These are phyloP conservation scores for Penicillium riverlandense DNA, from an alignment of 495 filamentous ascomycete genomes.

Conservation along the genomic window DNA sequence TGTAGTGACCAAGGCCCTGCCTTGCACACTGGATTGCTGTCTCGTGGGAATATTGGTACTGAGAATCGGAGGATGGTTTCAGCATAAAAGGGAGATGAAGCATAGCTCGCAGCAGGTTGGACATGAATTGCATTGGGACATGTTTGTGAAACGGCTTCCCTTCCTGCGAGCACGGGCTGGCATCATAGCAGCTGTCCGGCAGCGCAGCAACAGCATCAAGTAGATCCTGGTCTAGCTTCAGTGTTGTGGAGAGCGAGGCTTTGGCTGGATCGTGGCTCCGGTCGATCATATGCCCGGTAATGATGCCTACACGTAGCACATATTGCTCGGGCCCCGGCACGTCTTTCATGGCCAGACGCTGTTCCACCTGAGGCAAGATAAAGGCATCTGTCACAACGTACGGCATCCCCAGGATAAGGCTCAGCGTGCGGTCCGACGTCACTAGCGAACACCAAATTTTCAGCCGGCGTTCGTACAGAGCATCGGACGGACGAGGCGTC, in stretches of 20 bases:
- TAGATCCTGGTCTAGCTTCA: conserved; percentile 43
- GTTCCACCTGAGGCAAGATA: conserved; percentile 18
- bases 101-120: conserved; percentile 35
- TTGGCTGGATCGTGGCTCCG: conserved; percentile 35
- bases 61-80: conserved; percentile 33
- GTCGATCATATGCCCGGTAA: conserved; percentile 46
- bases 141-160: conserved; percentile 21
- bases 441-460: conserved; percentile 41
- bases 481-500: conserved; percentile 11
- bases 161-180: conserved; percentile 4
- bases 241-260: conserved; percentile 30
- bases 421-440: conserved; percentile 35
- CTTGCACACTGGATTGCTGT: conserved; percentile 42
- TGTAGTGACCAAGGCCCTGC: conserved; percentile 37
- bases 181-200: conserved; percentile 24
- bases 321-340: conserved; percentile 16
- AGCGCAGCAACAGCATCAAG: conserved; percentile 30
- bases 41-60: conserved; percentile 30
- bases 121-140: conserved; percentile 38
- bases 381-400: conserved; percentile 34
- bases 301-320: conserved; percentile 21
- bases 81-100: conserved; percentile 52
- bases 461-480: conserved; percentile 18
- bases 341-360: conserved; percentile 9
- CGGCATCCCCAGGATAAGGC: conserved; percentile 45